These are phyloP conservation scores for Sugiyamaella americana DNA, from an alignment of 805 yeast species.

Conservation along the genomic window DNA sequence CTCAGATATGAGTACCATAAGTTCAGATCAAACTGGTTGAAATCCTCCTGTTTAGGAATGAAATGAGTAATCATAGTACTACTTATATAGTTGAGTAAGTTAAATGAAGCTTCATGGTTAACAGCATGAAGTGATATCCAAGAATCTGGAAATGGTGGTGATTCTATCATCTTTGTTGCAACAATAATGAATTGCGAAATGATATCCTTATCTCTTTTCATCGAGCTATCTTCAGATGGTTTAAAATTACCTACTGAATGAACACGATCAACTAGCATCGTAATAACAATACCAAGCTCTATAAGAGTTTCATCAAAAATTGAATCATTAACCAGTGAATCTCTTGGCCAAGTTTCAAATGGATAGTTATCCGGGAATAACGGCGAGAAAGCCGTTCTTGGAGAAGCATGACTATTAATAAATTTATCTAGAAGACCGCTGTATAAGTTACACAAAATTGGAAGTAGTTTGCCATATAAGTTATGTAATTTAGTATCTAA, in stretches of 20 bases:
- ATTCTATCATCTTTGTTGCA: slow-evolving; percentile 1
- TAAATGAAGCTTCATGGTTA: slow-evolving; percentile 27
- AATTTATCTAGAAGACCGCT: slow-evolving; percentile 23
- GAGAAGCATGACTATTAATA: slow-evolving; percentile 46
- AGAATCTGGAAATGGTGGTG: slow-evolving; percentile 37
- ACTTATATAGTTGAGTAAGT: slow-evolving; percentile 35
- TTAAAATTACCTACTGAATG: slow-evolving; percentile 5
- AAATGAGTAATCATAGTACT: slow-evolving; percentile 45
- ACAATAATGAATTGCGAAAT: background rate
- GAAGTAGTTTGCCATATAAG: background rate
- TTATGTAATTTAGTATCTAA: too few relatives aligned
- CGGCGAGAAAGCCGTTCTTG: slow-evolving; percentile 50
- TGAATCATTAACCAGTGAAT: slow-evolving; percentile 66
- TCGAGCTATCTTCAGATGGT: background rate
- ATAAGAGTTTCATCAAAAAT: slow-evolving; percentile 63
- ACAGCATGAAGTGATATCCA: slow-evolving; percentile 59
- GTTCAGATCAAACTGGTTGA: slow-evolving; percentile 18
- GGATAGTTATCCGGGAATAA: slow-evolving; percentile 55
- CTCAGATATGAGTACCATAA: slow-evolving; percentile 64
- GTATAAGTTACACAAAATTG: slow-evolving; percentile 15
- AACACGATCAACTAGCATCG: slow-evolving; percentile 29
- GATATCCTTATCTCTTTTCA: background rate
- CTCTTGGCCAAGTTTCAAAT: slow-evolving; percentile 57
- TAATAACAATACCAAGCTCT: slow-evolving; percentile 56
- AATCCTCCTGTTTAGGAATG: slow-evolving; percentile 37